phyloP scores from a whole-genome alignment of 345 rosid species.

The Citrus maxima region DNA sequence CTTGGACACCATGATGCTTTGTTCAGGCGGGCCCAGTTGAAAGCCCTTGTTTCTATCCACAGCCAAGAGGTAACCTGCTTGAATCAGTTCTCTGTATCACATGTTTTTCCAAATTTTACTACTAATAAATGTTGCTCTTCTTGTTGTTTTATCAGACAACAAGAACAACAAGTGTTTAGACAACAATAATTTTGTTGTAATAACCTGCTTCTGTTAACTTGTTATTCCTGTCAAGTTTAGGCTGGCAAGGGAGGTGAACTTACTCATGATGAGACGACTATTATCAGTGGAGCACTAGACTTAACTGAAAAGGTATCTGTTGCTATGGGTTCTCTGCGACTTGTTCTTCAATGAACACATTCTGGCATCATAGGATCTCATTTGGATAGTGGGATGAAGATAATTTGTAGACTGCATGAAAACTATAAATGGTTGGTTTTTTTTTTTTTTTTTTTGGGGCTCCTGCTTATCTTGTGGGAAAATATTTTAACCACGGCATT shows the following conservation, averaged over 20 bases:
- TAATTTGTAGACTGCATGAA: background rate
- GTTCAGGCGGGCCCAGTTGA: slow-evolving; percentile 79
- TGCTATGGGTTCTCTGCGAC: background rate
- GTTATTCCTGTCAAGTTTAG: slow-evolving; percentile 37
- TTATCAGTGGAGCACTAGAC: slow-evolving; percentile 96
- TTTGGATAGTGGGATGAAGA: background rate
- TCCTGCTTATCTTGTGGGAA: background rate
- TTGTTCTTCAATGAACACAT: background rate
- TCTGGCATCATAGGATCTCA: background rate
- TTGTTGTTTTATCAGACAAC: background rate
- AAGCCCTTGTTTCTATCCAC: slow-evolving; percentile 85
- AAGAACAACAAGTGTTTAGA: slow-evolving; percentile 7
- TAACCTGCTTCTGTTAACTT: slow-evolving; percentile 26
- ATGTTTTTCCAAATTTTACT: background rate
- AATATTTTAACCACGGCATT: background rate
- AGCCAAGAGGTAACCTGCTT: slow-evolving; percentile 59
- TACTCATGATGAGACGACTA: slow-evolving; percentile 93
- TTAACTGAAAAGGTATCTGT: slow-evolving; percentile 84
- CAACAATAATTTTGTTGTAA: slow-evolving; percentile 9
- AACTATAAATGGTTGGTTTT: background rate
- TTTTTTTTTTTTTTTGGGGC: background rate
- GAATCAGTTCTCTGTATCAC: slow-evolving; percentile 3
- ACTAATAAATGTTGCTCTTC: background rate
- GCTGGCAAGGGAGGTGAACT: slow-evolving; percentile 99
- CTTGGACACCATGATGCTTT: slow-evolving; percentile 66